These are phyloP conservation scores for Luffa aegyptiaca DNA, from an alignment of 306 rosid genomes.

Conservation along the genomic window DNA sequence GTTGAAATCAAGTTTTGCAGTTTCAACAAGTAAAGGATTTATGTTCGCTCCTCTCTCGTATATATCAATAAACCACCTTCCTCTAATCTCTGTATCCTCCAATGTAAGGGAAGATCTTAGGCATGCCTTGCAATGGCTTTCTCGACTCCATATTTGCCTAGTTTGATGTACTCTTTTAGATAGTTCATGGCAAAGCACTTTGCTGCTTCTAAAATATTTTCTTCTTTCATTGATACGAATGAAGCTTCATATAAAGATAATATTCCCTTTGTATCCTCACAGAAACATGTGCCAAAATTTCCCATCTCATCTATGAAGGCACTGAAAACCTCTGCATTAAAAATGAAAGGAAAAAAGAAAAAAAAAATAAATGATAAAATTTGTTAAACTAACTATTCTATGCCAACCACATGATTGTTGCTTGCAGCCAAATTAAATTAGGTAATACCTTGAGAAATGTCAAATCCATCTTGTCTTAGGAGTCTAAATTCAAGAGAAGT, in stretches of 20 bases:
- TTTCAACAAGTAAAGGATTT: background rate
- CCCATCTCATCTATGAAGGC: constrained; percentile 1
- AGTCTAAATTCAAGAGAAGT: constrained; percentile 20
- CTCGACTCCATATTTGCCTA: background rate
- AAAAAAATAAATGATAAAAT: too few relatives aligned
- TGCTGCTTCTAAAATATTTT: constrained; percentile 1
- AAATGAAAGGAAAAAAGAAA: too few relatives aligned
- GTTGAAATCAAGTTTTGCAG: constrained; percentile 8
- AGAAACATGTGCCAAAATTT: background rate
- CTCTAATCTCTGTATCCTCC: constrained; percentile 11
- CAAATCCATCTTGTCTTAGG: constrained; percentile 10
- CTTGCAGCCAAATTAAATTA: background rate
- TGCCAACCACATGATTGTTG: background rate
- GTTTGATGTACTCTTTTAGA: background rate
- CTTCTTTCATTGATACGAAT: background rate
- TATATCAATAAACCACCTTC: constrained; percentile 11
- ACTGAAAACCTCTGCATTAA: constrained; percentile 2
- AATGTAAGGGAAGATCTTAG: constrained; percentile 16
- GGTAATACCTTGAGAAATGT: background rate
- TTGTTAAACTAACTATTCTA: background rate
- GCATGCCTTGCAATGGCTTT: background rate
- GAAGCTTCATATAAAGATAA: too few relatives aligned
- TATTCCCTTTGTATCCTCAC: background rate
- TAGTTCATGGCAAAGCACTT: constrained; percentile 6
- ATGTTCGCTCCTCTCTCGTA: background rate